Evolutionary conservation across 2,329 filamentous ascomycete species (phyloP).

Genomic region (Colletotrichum sp.): DNA sequence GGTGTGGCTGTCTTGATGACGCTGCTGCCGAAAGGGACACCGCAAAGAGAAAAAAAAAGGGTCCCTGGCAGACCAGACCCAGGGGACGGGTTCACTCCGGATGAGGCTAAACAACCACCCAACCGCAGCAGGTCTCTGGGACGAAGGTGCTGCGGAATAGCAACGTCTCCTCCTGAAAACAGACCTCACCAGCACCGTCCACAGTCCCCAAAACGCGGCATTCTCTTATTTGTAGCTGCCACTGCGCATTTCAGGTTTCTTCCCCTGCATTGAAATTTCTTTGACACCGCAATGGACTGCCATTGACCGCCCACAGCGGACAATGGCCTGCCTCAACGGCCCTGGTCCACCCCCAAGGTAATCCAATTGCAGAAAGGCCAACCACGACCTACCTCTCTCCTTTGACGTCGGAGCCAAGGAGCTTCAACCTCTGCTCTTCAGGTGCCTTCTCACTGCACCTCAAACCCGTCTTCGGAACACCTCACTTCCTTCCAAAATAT

Average conservation of each 20-base stretch:
- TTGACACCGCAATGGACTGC: slow-evolving; percentile 6
- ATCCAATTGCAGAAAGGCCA: neutral
- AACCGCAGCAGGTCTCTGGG: slow-evolving; percentile 1
- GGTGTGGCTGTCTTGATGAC: slow-evolving; percentile 3
- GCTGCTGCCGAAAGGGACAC: neutral
- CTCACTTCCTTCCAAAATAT: slow-evolving; percentile 5
- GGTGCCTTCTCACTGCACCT: neutral
- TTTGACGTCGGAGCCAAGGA: neutral
- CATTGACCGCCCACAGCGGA: slow-evolving; percentile 6
- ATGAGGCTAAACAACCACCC: slow-evolving; percentile 20
- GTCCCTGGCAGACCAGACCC: neutral
- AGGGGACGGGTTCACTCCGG: neutral
- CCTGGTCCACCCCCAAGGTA: neutral
- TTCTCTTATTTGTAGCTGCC: neutral
- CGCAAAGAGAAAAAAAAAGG: neutral
- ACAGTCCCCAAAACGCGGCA: neutral
- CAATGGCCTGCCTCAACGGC: slow-evolving; percentile 7
- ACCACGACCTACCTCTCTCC: neutral
- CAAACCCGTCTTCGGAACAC: neutral
- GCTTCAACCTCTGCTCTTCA: slow-evolving; percentile 1
- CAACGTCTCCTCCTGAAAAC: slow-evolving; percentile 1
- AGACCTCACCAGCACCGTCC: slow-evolving; percentile 5
- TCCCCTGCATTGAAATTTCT: slow-evolving; percentile 1
- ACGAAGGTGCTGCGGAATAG: neutral
- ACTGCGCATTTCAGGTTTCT: neutral